Evolutionary conservation across 2,329 filamentous ascomycete genomes (phyloP).

Genomic region (Triangularia verruculosa): DNA sequence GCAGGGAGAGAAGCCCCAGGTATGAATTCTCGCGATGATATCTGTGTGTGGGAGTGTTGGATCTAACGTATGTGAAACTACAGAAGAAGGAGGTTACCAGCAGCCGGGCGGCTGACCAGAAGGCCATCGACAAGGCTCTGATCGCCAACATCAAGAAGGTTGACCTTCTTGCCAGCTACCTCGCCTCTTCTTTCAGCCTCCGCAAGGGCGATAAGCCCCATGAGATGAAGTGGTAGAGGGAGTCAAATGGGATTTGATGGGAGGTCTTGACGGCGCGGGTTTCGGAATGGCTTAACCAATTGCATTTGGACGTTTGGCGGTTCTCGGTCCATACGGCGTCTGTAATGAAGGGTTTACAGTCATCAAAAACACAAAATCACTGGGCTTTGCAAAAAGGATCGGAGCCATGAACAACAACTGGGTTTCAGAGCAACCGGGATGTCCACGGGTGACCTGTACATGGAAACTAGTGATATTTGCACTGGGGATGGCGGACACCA

Average conservation of each 20-base stretch:
- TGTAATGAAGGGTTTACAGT: conserved; percentile 63
- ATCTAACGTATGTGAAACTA: conserved; percentile 39
- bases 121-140: conserved; percentile 95
- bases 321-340: conserved; percentile 65
- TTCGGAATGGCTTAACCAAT: conserved; percentile 57
- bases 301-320: conserved; percentile 65
- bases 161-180: conserved; percentile 88
- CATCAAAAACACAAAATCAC: conserved; percentile 49
- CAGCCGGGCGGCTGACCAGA: conserved; percentile 94
- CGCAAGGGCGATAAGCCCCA: conserved; percentile 99
- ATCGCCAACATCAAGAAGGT: conserved; percentile 98
- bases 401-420: conserved; percentile 26
- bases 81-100: conserved; percentile 97
- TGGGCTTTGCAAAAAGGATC: conserved; percentile 30
- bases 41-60: neutral
- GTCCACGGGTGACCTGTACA: conserved; percentile 22
- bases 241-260: conserved; percentile 21
- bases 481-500: conserved; percentile 16
- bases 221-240: conserved; percentile 96
- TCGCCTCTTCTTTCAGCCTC: conserved; percentile 94
- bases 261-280: conserved; percentile 37
- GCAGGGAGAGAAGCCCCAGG: conserved; percentile 97
- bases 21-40: conserved; percentile 46
- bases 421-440: conserved; percentile 23
- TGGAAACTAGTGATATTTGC: conserved; percentile 21